These are phyloP conservation scores for Aspergillus tubingensis DNA, from an alignment of 2,329 filamentous ascomycete species.

Conservation along the genomic window DNA sequence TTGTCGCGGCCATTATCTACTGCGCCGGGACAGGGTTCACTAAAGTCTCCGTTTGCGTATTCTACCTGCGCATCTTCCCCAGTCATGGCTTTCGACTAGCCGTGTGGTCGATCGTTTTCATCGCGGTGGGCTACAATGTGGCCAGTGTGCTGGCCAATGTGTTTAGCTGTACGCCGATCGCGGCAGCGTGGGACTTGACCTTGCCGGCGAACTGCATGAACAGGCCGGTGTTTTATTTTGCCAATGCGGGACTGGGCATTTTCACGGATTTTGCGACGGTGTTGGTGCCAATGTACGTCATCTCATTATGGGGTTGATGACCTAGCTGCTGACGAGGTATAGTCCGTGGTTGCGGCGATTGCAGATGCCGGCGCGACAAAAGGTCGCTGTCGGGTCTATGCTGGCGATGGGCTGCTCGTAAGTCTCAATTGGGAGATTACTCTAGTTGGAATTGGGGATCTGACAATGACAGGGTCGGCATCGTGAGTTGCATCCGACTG, in stretches of 20 bases:
- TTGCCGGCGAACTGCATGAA: constrained; percentile 30
- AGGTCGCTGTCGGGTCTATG: constrained; percentile 31
- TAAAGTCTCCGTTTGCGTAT: constrained; percentile 35
- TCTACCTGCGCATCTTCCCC: constrained; percentile 34
- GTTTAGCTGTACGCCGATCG: constrained; percentile 30
- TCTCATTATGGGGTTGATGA: neutral
- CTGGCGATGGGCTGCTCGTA: constrained; percentile 33
- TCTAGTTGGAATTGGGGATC: neutral
- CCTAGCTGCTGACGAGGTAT: neutral
- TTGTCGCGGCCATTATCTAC: constrained; percentile 34
- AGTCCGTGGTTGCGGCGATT: constrained; percentile 32
- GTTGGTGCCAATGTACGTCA: constrained; percentile 30
- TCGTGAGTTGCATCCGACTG: constrained; percentile 33
- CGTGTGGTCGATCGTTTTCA: constrained; percentile 27
- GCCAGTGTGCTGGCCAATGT: constrained; percentile 31
- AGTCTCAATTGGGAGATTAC: constrained; percentile 8
- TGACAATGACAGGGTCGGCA: constrained; percentile 24
- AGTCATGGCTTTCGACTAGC: constrained; percentile 26
- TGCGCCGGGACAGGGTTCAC: constrained; percentile 32
- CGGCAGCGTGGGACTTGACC: constrained; percentile 27
- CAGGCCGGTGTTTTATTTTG: constrained; percentile 33
- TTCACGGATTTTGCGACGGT: constrained; percentile 35
- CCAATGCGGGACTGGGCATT: constrained; percentile 30
- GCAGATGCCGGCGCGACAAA: constrained; percentile 34
- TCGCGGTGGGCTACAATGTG: constrained; percentile 30